phyloP scores from a whole-genome alignment of 768 basidiomycete species.

The Suillus hirtellus region DNA sequence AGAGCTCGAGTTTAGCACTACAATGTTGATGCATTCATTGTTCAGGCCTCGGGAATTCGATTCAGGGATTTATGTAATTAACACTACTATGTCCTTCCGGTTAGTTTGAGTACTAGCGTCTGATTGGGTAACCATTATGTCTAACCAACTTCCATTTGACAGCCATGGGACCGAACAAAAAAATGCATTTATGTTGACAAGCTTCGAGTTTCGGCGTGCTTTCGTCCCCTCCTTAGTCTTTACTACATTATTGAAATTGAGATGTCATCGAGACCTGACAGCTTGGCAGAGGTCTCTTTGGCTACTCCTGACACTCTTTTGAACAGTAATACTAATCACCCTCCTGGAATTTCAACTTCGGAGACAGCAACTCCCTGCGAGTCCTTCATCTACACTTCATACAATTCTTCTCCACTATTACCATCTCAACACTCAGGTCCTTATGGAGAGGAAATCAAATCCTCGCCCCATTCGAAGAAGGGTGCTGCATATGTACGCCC shows the following conservation, averaged over 20 bases:
- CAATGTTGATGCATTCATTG: no score
- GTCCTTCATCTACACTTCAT: not conserved
- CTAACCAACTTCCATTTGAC: not conserved
- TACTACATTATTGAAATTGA: not conserved
- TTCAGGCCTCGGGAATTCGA: no score
- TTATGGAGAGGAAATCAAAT: not conserved
- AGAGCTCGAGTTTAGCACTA: no score
- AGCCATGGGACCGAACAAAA: not conserved
- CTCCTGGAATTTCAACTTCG: not conserved
- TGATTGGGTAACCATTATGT: not conserved
- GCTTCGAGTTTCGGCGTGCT: not conserved
- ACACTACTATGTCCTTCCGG: no score
- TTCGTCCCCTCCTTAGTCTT: not conserved
- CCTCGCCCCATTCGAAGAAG: not conserved
- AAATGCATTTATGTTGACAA: not conserved
- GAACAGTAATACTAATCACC: not conserved
- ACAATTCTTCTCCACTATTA: conserved; percentile 1
- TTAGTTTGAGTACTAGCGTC: no score
- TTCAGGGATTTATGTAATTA: no score
- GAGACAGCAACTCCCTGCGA: not conserved
- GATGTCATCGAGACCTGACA: conserved; percentile 7
- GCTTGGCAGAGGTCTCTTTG: not conserved
- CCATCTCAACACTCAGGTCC: not conserved
- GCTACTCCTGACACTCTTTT: conserved; percentile 5
- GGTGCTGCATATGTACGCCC: not conserved